Evolutionary conservation across 371 early-diverging fungal species (phyloP), one percentile per base, ranked within the genome.

Genomic region (Globomyces sp.): DNA sequence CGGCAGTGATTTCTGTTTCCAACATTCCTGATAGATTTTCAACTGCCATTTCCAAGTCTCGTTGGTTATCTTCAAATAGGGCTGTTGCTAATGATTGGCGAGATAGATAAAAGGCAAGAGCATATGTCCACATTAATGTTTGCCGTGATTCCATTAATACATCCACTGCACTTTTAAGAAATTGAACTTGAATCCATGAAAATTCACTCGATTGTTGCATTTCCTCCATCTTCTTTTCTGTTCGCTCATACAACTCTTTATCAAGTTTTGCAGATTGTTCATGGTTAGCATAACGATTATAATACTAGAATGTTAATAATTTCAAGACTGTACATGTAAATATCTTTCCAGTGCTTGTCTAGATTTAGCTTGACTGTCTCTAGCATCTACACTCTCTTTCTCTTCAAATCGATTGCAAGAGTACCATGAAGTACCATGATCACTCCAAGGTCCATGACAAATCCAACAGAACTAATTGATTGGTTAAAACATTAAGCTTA

Each of bases 141-240:
- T 82, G 88, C 65, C 99, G 90, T 68, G 94, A 89, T 63, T 88
- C 78, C 9, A 91, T 84, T 10, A 97, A 85, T 0, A 89, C 90
- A 73, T 94, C 93, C 47, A 95, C 92, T 3, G 97, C 98, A 48
- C 89, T 90, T 68, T 88, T 86, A 43, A 98, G 77, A 74, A 97
- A 98, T 79, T 98, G 98, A 0, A 96, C 97, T 79, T 98, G 96
- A 71, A 98, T 98, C 99, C 99, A 98, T 42, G 95, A 93, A 53
- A 97, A 81, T 42, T 89, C 89, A 39, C 91, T 88, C 13, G 85
- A 84, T 58, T 86, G 84, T 76, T 96, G 98, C 89, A 96, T 90
- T 70, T 90, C 90, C 67, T 94, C 94, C 96, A 98, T 98, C 71
- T 94, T 94, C 68, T 86, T 87, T 72, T 96, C 95, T 34, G 95